phyloP scores from a whole-genome alignment of 306 rosid genomes.

The Bauhinia variegata region DNA sequence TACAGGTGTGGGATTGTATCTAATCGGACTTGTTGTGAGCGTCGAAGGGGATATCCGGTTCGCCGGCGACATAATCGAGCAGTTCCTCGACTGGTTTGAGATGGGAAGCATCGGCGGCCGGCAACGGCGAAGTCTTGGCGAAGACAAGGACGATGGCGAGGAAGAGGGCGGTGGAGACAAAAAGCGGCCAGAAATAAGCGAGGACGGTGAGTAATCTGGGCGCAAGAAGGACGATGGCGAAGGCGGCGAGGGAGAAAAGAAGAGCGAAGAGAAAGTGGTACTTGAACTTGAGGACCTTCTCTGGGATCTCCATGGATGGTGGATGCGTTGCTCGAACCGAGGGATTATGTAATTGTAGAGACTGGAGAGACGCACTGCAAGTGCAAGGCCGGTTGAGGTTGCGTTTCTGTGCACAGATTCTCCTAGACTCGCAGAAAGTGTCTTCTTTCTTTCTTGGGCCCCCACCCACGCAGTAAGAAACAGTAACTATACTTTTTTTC shows the following conservation, averaged over 20 bases:
- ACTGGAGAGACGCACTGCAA: too few species aligned
- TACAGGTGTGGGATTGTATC: too few species aligned
- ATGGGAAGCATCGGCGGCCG: slow-evolving; percentile 6
- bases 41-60: slow-evolving; percentile 47
- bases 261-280: slow-evolving; percentile 52
- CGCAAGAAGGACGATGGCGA: slow-evolving; percentile 49
- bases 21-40: slow-evolving; percentile 56
- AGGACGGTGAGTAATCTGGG: slow-evolving; percentile 68
- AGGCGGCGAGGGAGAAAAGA: slow-evolving; percentile 27
- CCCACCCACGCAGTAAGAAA: too few species aligned
- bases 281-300: slow-evolving; percentile 53
- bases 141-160: slow-evolving; percentile 69
- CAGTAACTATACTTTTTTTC: too few species aligned
- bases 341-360: too few species aligned
- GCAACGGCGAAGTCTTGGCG: slow-evolving; percentile 53
- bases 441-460: too few species aligned
- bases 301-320: slow-evolving; percentile 87
- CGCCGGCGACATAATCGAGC: slow-evolving; percentile 82
- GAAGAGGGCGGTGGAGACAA: slow-evolving; percentile 81
- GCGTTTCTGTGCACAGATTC: too few species aligned
- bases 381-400: too few species aligned
- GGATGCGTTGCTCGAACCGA: too few species aligned
- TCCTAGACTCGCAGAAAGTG: too few species aligned
- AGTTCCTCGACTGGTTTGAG: slow-evolving; percentile 60
- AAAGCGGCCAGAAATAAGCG: slow-evolving; percentile 91